phyloP scores from a whole-genome alignment of 768 basidiomycete genomes.

The Tulasnella sp. region DNA sequence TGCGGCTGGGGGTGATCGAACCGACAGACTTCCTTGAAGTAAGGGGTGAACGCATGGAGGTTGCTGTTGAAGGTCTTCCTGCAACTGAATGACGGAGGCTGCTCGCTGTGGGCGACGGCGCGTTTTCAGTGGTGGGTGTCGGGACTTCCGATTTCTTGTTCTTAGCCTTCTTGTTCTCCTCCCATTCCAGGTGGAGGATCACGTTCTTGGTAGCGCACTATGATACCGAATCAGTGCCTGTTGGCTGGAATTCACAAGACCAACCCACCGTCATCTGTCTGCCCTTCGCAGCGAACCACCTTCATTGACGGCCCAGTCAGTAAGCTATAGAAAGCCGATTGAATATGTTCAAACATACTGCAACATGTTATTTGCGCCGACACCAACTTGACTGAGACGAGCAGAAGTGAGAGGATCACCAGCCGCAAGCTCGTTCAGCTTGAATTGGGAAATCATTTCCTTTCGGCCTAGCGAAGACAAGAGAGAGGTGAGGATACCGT shows the following conservation, averaged over 20 bases:
- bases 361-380: conserved; percentile 81
- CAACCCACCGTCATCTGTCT: conserved; percentile 77
- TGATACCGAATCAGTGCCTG: background rate
- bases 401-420: conserved; percentile 61
- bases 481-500: background rate
- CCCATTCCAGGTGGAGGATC: conserved; percentile 83
- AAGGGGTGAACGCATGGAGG: conserved; percentile 25
- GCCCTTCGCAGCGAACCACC: conserved; percentile 89
- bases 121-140: background rate
- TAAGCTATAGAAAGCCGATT: background rate
- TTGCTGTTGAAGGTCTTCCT: background rate
- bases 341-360: conserved; percentile 47
- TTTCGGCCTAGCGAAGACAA: conserved; percentile 49
- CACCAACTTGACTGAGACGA: conserved; percentile 71
- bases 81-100: conserved; percentile 20
- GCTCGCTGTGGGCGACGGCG: conserved; percentile 20
- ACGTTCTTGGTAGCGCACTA: conserved; percentile 87
- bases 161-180: conserved; percentile 24
- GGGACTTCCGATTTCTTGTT: background rate
- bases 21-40: conserved; percentile 31
- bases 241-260: background rate
- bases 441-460: conserved; percentile 92
- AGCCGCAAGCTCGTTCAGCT: conserved; percentile 60
- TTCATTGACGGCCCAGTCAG: background rate
- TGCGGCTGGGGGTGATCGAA: conserved; percentile 37